These are phyloP conservation scores for Lizonia empirigonia DNA, from an alignment of 2,329 filamentous ascomycete genomes.

Conservation along the genomic window DNA sequence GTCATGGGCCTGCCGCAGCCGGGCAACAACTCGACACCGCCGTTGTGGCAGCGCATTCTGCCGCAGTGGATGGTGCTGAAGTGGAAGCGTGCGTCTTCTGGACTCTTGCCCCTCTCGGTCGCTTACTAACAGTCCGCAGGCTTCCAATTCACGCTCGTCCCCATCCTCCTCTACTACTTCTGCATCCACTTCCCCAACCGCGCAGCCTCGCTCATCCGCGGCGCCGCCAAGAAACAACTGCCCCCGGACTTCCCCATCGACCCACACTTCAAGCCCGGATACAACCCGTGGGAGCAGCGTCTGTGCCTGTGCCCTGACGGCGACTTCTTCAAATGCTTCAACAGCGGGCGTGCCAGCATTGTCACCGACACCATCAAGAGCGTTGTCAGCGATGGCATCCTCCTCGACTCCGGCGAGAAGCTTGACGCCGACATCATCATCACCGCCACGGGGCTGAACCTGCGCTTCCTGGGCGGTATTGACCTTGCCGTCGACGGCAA, in stretches of 20 bases:
- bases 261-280: conserved; percentile 55
- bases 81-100: conserved; percentile 50
- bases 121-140: conserved; percentile 12
- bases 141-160: conserved; percentile 57
- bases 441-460: conserved; percentile 67
- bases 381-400: conserved; percentile 57
- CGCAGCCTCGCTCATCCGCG: conserved; percentile 56
- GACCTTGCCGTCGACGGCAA: conserved; percentile 59
- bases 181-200: conserved; percentile 60
- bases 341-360: conserved; percentile 58
- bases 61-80: conserved; percentile 55
- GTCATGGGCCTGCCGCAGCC: conserved; percentile 61
- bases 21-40: conserved; percentile 47
- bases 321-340: conserved; percentile 62
- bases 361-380: conserved; percentile 61
- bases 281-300: conserved; percentile 70
- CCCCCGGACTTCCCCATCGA: conserved; percentile 53
- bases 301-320: conserved; percentile 71
- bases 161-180: conserved; percentile 57
- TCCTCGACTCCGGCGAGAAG: conserved; percentile 53
- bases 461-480: conserved; percentile 62
- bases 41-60: conserved; percentile 47
- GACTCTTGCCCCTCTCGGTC: no score
- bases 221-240: conserved; percentile 56
- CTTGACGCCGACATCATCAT: conserved; percentile 67